These are phyloP conservation scores for Phytopythium montanum DNA, from an alignment of 352 stramenopile species.

Conservation along the genomic window DNA sequence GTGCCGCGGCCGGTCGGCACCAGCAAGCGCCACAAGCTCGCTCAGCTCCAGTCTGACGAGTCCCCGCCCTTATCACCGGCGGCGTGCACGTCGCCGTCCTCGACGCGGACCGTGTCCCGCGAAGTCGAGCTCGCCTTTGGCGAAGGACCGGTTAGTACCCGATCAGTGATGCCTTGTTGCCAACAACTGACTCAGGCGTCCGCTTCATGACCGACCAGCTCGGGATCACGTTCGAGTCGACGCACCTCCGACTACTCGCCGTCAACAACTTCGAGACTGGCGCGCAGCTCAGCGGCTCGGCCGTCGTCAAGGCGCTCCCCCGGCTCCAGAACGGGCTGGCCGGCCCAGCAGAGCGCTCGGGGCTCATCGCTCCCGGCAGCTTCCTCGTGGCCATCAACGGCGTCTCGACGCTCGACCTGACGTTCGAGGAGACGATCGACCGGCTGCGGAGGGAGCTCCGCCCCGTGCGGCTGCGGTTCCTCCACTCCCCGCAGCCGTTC, in stretches of 20 bases:
- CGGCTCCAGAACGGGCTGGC: constrained; percentile 50
- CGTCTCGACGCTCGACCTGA: constrained; percentile 52
- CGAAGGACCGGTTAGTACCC: constrained; percentile 45
- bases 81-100: neutral
- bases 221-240: constrained; percentile 77
- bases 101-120: constrained; percentile 2
- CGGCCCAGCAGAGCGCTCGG: constrained; percentile 59
- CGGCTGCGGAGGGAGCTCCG: constrained; percentile 38
- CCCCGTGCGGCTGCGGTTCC: constrained; percentile 60
- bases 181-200: neutral
- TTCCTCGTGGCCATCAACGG: constrained; percentile 75
- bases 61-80: neutral
- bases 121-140: constrained; percentile 73
- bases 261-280: constrained; percentile 46
- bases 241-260: constrained; percentile 57
- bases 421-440: constrained; percentile 62
- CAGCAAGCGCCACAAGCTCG: constrained; percentile 1
- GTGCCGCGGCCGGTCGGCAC: constrained; percentile 37
- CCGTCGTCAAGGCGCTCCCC: constrained; percentile 67
- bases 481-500: constrained; percentile 45
- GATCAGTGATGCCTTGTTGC: too few relatives aligned
- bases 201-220: constrained; percentile 27
- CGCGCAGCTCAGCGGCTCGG: constrained; percentile 36
- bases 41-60: neutral
- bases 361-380: constrained; percentile 43